A percentile compares a stretch with the other conserved stretches of the same genome.
Conservation (phyloP, 495 filamentous ascomycete genomes). For the Tuber borchii region DNA sequence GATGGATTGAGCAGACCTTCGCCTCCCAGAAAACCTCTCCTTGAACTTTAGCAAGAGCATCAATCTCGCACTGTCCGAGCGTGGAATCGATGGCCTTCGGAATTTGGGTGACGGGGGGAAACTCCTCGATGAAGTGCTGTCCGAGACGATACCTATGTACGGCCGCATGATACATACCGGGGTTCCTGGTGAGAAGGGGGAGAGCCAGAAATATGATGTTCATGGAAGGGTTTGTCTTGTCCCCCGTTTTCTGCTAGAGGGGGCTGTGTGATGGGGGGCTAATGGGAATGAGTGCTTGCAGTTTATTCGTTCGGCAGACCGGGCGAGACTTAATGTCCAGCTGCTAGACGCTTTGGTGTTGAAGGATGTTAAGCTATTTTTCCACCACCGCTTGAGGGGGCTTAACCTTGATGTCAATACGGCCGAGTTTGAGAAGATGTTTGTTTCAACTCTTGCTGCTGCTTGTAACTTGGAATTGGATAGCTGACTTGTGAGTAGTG, state of each 20-base stretch:
- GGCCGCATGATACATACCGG: conserved; percentile 95
- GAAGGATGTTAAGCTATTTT: conserved; percentile 82
- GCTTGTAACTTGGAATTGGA: not conserved
- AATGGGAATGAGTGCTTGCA: conserved; percentile 19
- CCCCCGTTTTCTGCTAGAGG: not conserved
- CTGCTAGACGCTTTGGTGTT: conserved; percentile 78
- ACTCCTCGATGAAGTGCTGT: conserved; percentile 65
- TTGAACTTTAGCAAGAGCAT: conserved; percentile 97
- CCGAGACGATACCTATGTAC: conserved; percentile 79
- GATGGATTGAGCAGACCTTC: conserved; percentile 59
- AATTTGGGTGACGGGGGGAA: conserved; percentile 50
- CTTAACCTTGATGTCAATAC: conserved; percentile 70
- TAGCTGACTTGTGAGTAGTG: conserved; percentile 12
- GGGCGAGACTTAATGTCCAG: conserved; percentile 72
- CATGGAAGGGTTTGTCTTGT: conserved; percentile 64
- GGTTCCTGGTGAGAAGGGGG: conserved; percentile 62
- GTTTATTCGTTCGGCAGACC: conserved; percentile 63
- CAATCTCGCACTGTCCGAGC: conserved; percentile 88
- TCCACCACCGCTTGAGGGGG: conserved; percentile 83
- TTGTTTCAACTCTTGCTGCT: conserved; percentile 12
- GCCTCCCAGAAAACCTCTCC: conserved; percentile 72
- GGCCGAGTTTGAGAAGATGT: conserved; percentile 76
- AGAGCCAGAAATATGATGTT: conserved; percentile 80
- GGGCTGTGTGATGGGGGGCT: conserved; percentile 3
- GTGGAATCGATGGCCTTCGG: conserved; percentile 82